phyloP scores from a whole-genome alignment of 139 green algal species.

The Micractinium sp. region DNA sequence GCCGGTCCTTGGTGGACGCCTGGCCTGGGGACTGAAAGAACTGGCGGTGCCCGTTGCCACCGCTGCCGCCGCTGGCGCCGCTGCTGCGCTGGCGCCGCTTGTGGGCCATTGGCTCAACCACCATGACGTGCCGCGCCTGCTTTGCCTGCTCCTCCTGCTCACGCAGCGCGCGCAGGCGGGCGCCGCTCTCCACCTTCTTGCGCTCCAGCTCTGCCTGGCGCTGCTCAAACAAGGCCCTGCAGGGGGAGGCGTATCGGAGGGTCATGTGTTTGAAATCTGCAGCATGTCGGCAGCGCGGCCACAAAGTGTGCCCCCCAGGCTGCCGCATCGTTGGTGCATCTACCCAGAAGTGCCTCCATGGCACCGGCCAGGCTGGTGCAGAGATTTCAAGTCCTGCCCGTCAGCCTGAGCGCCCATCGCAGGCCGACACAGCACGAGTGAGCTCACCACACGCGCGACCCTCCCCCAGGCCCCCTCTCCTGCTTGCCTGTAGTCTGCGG shows the following conservation, averaged over 20 bases:
- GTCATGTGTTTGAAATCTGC: too few species aligned
- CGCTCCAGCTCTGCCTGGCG: not conserved
- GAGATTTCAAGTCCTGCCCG: too few species aligned
- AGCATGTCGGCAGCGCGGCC: too few species aligned
- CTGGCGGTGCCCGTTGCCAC: not conserved
- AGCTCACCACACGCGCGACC: not conserved
- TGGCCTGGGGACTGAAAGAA: not conserved
- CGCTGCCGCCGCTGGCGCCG: not conserved
- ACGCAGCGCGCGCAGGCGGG: constrained; percentile 21
- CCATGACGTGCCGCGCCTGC: not conserved
- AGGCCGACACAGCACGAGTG: too few species aligned
- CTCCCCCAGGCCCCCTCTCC: not conserved
- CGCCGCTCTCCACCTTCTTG: constrained; percentile 20
- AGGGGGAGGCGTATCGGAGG: too few species aligned
- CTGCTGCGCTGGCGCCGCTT: not conserved
- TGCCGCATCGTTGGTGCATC: too few species aligned
- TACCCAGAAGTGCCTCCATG: too few species aligned
- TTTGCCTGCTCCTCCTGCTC: constrained; percentile 23
- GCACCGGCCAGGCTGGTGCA: too few species aligned
- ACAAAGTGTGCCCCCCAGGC: too few species aligned
- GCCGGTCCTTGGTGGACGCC: not conserved
- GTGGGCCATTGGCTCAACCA: not conserved
- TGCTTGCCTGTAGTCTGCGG: constrained; percentile 17
- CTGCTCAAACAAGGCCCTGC: constrained; percentile 26
- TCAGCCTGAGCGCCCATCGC: too few species aligned